Conservation (phyloP, 441 rosid genomes). For the Daphne laureola region DNA sequence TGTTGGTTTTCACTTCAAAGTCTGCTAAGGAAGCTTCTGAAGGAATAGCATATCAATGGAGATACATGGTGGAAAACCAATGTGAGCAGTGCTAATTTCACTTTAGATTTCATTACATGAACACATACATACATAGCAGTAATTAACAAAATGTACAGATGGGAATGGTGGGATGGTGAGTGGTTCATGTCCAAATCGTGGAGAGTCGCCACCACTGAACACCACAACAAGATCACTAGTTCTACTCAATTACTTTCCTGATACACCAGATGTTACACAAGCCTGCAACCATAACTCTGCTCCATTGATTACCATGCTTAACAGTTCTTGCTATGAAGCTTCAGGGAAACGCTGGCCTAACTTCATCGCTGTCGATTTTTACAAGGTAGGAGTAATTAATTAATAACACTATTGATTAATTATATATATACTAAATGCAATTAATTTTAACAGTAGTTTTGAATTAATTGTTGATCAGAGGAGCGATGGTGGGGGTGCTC, state of each 20-base stretch:
- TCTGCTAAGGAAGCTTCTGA: constrained; percentile 45
- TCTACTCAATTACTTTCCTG: constrained; percentile 51
- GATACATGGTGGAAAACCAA: constrained; percentile 60
- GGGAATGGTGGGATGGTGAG: constrained; percentile 51
- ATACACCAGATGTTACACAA: constrained; percentile 23
- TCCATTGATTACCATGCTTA: constrained; percentile 36
- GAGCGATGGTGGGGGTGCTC: constrained; percentile 61
- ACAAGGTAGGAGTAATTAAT: constrained; percentile 30
- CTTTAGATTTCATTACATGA: no score
- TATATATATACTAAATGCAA: no score
- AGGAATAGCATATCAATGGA: constrained; percentile 65
- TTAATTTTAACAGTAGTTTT: no score
- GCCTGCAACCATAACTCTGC: constrained; percentile 63
- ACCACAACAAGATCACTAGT: constrained; percentile 43
- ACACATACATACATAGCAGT: neutral
- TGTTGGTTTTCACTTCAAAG: constrained; percentile 58
- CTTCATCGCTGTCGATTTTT: constrained; percentile 60
- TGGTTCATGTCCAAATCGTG: constrained; percentile 50
- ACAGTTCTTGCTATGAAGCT: constrained; percentile 40
- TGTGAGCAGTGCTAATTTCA: constrained; percentile 27
- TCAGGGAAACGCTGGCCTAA: constrained; percentile 61
- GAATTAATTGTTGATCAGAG: constrained; percentile 25
- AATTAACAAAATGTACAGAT: constrained; percentile 25
- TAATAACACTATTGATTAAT: neutral
- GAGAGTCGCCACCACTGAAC: constrained; percentile 41